Evolutionary conservation across 2,329 filamentous ascomycete species (phyloP).

Genomic region (Botrytis cinerea): DNA sequence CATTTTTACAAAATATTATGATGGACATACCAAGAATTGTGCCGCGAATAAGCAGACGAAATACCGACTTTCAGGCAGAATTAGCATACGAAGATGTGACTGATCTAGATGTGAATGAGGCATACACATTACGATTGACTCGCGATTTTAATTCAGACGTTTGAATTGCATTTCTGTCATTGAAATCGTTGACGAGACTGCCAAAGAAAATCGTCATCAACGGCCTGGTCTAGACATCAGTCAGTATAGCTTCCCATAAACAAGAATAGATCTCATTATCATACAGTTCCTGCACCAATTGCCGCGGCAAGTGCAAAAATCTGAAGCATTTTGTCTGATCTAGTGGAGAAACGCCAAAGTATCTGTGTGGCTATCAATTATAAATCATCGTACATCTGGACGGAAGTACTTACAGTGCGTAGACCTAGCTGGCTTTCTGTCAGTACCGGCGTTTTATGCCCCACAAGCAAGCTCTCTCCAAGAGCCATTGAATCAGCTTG

Average conservation of each 20-base stretch:
- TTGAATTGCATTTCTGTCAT: too few species aligned
- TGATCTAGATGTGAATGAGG: neutral
- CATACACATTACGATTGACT: constrained; percentile 1
- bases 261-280: too few species aligned
- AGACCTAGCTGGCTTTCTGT: neutral
- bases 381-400: neutral
- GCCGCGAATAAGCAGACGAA: constrained; percentile 3
- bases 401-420: neutral
- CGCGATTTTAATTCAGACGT: neutral
- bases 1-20: neutral
- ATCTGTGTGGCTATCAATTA: neutral
- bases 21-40: neutral
- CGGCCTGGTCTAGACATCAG: neutral
- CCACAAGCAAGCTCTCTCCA: neutral
- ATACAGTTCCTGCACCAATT: constrained; percentile 10
- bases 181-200: constrained; percentile 12
- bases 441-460: neutral
- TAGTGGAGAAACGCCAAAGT: neutral
- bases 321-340: neutral
- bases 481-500: neutral
- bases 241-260: neutral
- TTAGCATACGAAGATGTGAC: neutral
- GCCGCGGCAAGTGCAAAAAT: neutral
- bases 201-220: constrained; percentile 16
- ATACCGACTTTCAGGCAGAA: neutral